phyloP scores from a whole-genome alignment of 2,329 filamentous ascomycete genomes.

The Colletotrichum cuscutae region DNA sequence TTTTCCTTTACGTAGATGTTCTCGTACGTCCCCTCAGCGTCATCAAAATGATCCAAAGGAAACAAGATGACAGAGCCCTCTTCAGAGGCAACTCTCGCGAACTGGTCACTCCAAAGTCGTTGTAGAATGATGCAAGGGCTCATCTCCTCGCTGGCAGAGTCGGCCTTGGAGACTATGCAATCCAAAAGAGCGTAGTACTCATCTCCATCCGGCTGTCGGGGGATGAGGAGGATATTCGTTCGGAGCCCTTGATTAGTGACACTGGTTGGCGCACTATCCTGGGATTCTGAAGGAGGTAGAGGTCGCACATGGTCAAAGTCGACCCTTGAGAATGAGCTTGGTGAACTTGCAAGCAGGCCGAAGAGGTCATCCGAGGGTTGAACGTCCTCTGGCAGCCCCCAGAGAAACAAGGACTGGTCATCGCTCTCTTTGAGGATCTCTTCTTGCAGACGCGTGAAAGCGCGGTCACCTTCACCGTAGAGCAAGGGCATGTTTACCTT shows the following conservation, averaged over 20 bases:
- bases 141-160: neutral
- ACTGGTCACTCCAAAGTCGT: conserved; percentile 18
- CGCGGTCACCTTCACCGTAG: conserved; percentile 41
- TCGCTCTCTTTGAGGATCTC: conserved; percentile 16
- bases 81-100: neutral
- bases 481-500: conserved; percentile 41
- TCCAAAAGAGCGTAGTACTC: conserved; percentile 14
- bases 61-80: conserved; percentile 5
- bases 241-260: conserved; percentile 16
- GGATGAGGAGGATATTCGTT: conserved; percentile 7
- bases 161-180: neutral
- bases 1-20: conserved; percentile 19
- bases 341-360: neutral
- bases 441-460: conserved; percentile 38
- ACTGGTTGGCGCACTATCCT: neutral
- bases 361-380: neutral
- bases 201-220: neutral
- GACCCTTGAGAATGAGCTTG: neutral
- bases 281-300: neutral
- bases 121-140: neutral
- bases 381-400: neutral
- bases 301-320: neutral
- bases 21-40: neutral
- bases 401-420: conserved; percentile 25
- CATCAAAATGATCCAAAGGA: neutral